Evolutionary conservation across 805 yeast genomes (phyloP).

Genomic region (Hanseniaspora taiwanica): DNA sequence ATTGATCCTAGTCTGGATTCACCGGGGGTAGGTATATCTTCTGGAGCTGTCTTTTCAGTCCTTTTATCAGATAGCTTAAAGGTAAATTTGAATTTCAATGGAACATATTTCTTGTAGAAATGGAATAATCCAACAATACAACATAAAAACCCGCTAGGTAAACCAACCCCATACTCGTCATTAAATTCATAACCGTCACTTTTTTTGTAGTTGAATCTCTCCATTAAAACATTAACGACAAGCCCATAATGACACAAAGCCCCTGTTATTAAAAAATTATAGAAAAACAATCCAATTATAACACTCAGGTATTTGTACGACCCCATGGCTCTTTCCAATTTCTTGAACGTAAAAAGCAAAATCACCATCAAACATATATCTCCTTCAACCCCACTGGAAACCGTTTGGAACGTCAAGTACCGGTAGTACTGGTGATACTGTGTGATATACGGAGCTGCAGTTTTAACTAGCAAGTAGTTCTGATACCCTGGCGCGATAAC

Average conservation of each 20-base stretch:
- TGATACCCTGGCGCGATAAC: background rate
- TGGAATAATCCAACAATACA: constrained; percentile 27
- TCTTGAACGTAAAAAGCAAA: constrained; percentile 38
- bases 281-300: constrained; percentile 30
- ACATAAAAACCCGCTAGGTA: constrained; percentile 33
- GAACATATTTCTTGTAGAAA: constrained; percentile 28
- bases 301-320: constrained; percentile 38
- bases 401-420: constrained; percentile 33
- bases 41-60: constrained; percentile 7
- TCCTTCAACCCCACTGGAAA: constrained; percentile 43
- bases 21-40: background rate
- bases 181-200: background rate
- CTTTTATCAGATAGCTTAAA: constrained; percentile 24
- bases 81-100: constrained; percentile 28
- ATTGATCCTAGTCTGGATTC: background rate
- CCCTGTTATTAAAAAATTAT: constrained; percentile 32
- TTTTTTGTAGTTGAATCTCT: background rate
- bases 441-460: constrained; percentile 34
- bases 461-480: background rate
- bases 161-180: constrained; percentile 5
- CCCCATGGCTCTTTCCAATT: constrained; percentile 45
- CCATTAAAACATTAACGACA: background rate
- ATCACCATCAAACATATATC: constrained; percentile 37
- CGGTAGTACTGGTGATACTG: constrained; percentile 50
- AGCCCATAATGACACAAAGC: constrained; percentile 18